Evolutionary conservation across 768 basidiomycete species (phyloP), one percentile per base, ranked within the genome.

Genomic region (Mycena capillaripes): DNA sequence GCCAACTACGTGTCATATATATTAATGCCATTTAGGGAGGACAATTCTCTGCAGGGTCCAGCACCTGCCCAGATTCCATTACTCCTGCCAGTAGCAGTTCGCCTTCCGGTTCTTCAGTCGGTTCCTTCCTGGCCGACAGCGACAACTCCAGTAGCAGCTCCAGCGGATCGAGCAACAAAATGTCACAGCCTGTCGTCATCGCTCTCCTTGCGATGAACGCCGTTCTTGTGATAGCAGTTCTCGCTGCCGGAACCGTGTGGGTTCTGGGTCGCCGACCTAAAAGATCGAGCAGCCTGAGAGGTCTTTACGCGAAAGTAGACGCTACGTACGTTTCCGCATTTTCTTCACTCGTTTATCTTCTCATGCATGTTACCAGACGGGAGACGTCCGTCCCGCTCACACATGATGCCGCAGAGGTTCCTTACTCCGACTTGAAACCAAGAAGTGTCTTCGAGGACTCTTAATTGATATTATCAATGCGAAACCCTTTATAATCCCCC

Each of bases 171-270:
- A 19, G 25, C 34, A 5, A 19, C 40, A 7, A 59, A 21, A 16
- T 44, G 19, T 44, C 42, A 6, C 38, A 38, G 9, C 58, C 67
- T 2, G 46, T 61, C 23, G 25, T 62, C 38, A 63, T 56, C 38
- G 60, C 69, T 4, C 53, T 70, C 23, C 40, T 70, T 17, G 52
- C 40, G 1, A 63, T 70, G 61, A 70, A 70, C 69, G 69, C 19
- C 21, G 16, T 62, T 19, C 69, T 69, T 14, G 68, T 69, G 11
- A 3, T 69, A 36, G 68, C 50, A 2, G 27, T 55, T 25, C 68
- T 70, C 40, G 30, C 42, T 16, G n/a, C 30, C 3, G 55, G 55
- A 16, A 17, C 46, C 23, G 10, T 48, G 25, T 48, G 46, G 46
- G 46, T 48, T 48, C 23, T 23, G 42, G 42, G 10, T 23, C 46